Percentiles rank a stretch among this genome's conserved stretches.
Evolutionary conservation across 2,329 filamentous ascomycete genomes (phyloP).

Genomic region (Aspergillus sp.): DNA sequence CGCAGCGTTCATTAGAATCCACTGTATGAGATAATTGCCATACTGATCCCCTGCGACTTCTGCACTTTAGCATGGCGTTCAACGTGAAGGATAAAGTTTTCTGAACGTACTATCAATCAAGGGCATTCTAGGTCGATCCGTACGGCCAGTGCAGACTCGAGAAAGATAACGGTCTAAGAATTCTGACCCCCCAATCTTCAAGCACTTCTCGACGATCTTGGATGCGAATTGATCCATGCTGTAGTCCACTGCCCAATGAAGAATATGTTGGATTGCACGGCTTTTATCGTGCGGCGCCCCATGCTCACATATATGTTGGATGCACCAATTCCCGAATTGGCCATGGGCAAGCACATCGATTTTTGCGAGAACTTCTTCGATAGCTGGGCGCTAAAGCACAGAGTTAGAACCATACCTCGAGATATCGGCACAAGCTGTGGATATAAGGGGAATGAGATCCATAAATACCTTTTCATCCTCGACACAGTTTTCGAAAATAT

Average conservation of each 20-base stretch:
- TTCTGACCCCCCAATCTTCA: slow-evolving; percentile 91
- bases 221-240: slow-evolving; percentile 99
- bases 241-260: slow-evolving; percentile 91
- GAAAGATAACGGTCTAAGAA: slow-evolving; percentile 93
- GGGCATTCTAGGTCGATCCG: slow-evolving; percentile 91
- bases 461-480: slow-evolving; percentile 92
- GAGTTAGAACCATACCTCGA: slow-evolving; percentile 24
- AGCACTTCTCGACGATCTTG: slow-evolving; percentile 98
- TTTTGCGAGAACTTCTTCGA: slow-evolving; percentile 92
- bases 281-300: slow-evolving; percentile 88
- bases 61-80: slow-evolving; percentile 16
- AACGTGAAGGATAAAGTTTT: not conserved
- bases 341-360: slow-evolving; percentile 97
- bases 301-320: slow-evolving; percentile 98
- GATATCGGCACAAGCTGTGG: not conserved
- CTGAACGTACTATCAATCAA: slow-evolving; percentile 78
- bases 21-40: slow-evolving; percentile 97
- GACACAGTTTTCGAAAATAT: slow-evolving; percentile 98
- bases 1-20: slow-evolving; percentile 87
- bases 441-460: not conserved
- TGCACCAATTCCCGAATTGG: slow-evolving; percentile 99
- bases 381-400: slow-evolving; percentile 78
- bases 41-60: slow-evolving; percentile 93
- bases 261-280: slow-evolving; percentile 92
- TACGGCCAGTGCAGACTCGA: slow-evolving; percentile 87